phyloP scores from a whole-genome alignment of 768 basidiomycete genomes.

The Xerocomellus dryophilus region DNA sequence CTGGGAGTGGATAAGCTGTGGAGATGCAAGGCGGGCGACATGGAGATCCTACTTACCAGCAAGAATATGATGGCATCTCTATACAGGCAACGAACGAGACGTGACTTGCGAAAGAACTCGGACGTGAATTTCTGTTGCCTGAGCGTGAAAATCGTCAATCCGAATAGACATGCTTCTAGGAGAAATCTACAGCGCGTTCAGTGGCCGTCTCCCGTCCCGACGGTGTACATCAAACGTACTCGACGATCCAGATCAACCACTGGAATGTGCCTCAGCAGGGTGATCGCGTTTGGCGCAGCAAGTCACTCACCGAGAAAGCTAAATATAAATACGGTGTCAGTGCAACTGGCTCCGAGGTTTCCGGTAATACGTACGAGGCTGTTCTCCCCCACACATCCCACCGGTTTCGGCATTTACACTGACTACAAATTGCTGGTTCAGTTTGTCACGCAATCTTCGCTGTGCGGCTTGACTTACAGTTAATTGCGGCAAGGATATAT shows the following conservation, averaged over 20 bases:
- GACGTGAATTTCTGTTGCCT: not conserved
- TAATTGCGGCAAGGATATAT: not conserved
- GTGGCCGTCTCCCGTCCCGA: not conserved
- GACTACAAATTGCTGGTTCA: not conserved
- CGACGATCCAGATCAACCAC: not conserved
- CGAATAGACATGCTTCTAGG: not conserved
- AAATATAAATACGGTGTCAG: not conserved
- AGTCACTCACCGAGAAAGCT: conserved; percentile 4
- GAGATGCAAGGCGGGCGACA: not conserved
- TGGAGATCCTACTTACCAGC: not conserved
- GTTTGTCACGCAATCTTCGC: not conserved
- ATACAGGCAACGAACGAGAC: not conserved
- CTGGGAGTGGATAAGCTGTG: not conserved
- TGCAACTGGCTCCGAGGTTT: not conserved
- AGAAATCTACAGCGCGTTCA: not conserved
- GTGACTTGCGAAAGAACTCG: not conserved
- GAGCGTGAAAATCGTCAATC: not conserved
- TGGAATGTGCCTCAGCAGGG: not conserved
- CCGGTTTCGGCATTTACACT: too few relatives aligned
- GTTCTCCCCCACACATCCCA: not conserved
- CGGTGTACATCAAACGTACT: not conserved
- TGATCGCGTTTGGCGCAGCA: not conserved
- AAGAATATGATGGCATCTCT: not conserved
- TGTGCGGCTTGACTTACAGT: not conserved
- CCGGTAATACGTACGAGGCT: not conserved